phyloP scores from a whole-genome alignment of 2,329 filamentous ascomycete species.

The Diplodia sapinea region DNA sequence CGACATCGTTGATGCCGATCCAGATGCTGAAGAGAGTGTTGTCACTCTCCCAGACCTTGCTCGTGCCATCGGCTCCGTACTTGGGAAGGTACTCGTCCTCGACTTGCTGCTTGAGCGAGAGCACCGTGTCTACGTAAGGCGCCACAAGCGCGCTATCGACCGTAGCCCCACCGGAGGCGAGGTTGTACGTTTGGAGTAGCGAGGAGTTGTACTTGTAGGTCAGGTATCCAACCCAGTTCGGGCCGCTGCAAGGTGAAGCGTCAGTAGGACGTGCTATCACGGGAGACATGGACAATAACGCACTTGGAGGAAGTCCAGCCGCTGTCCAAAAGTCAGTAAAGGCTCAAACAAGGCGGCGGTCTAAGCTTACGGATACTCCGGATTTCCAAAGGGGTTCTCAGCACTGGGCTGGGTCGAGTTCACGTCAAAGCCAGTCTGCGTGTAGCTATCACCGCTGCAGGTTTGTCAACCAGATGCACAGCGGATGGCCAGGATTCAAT shows the following conservation, averaged over 20 bases:
- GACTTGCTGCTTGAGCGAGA: constrained; percentile 60
- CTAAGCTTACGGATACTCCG: constrained; percentile 53
- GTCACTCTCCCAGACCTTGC: constrained; percentile 35
- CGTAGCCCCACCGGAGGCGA: constrained; percentile 62
- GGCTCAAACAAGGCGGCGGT: neutral
- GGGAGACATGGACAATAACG: neutral
- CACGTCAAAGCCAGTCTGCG: constrained; percentile 64
- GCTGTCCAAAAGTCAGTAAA: constrained; percentile 20
- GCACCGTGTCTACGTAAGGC: constrained; percentile 57
- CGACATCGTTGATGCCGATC: constrained; percentile 64
- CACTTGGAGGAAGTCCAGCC: constrained; percentile 34
- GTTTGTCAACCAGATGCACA: neutral
- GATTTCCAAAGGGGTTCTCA: constrained; percentile 67
- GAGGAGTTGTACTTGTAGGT: constrained; percentile 54
- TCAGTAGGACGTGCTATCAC: neutral
- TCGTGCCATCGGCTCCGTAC: constrained; percentile 44
- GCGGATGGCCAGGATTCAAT: neutral
- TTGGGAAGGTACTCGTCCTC: constrained; percentile 50
- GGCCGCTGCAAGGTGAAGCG: constrained; percentile 48
- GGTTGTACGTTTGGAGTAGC: constrained; percentile 58
- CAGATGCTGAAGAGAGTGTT: constrained; percentile 41
- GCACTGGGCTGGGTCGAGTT: constrained; percentile 58
- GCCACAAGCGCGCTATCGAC: constrained; percentile 59
- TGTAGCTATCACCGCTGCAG: constrained; percentile 64
- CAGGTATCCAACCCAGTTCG: constrained; percentile 62